Evolutionary conservation across 2,329 filamentous ascomycete genomes (phyloP), one percentile per base, ranked within the genome.

Genomic region (Pestalotiopsis sp.): DNA sequence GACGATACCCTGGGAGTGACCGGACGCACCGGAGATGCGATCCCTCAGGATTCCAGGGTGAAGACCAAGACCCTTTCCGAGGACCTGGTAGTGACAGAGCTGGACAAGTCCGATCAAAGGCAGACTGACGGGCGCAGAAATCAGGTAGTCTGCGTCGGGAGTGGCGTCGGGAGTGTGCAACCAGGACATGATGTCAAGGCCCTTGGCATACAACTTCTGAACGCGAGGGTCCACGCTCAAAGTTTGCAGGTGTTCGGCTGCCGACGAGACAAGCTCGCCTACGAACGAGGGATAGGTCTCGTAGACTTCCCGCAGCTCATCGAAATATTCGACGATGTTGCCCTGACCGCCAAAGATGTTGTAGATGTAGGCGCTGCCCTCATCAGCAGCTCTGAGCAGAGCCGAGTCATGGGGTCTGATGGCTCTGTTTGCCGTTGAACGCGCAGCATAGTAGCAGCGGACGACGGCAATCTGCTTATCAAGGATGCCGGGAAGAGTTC

Each of bases 261-360:
- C 91, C 27, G 90, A 88, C 36, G 88, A 87, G 77, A 99, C 88
- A 72, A 98, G 90, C 73, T 97, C 94, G 74, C 93, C 92, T 4
- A 98, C 90, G 74, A 99, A 97, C 36, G 92, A 92, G 13, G 93
- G 92, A 83, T 99, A 99, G 69, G 95, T 97, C 75, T 87, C 90
- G 84, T 95, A 95, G 69, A 98, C 89, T 80, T 97, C 92, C 68
- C 96, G 91, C 71, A 99, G 89, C 84, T 99, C 96, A 74, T 99
- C 95, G 77, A 99, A 99, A 83, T 99, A 99, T 83, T 99, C 97
- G 82, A 99, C 95, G 72, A 99, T 98, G 82, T 99, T 99, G 75
- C 96, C 96, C 81, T 99, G 96, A 6, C 96, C 96, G 70, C 96
- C 96, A 74, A 98, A 97, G 71, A 99, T 94, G 73, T 91, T 95